Evolutionary conservation across 202 grass and related monocot species (phyloP), one percentile per base, ranked within the genome.

Genomic region (Panicum hallii): DNA sequence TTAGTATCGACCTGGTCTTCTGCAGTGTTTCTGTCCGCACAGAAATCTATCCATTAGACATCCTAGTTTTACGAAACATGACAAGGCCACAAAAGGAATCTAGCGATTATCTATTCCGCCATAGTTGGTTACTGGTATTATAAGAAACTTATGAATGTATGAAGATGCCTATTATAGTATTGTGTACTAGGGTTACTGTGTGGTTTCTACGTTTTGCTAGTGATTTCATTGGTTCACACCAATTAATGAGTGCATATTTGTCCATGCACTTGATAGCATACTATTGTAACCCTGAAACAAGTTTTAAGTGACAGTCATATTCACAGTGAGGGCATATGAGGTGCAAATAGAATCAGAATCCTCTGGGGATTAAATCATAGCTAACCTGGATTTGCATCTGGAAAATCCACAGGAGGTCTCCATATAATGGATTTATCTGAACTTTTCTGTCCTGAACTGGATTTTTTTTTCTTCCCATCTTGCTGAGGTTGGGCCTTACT

Each of bases 311-410:
- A 73, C 8, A 66, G 2, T 60, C 15, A 47, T 69, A 44, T 63
- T 49, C 54, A 56, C 47, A 62, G 62, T 53, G 56, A 48, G 48
- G 0, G 26, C 38, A 56, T 40, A 82, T 36, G 2, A 89, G 23
- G 77, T 79, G 61, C 15, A 52, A 69, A 63, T 69, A 68, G 34
- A 74, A 87, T 80, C 62, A 74, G 68, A 73, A 6, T 26, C 28
- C 11, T 61, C 57, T 28, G 15, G 9, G 70, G 23, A 4, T 73
- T 36, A 73, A 74, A 87, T 75, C 62, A 75, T 63, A 67, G 2
- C 61, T 80, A 70, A 95, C 95, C 93, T 84, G 88, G 88, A 81
- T 79, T 98, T 58, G 95, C 95, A 84, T 98, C 86, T 17, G 91
- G 95, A 71, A 90, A 95, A 66, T 94, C 78, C 3, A 87, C 48